Conservation (phyloP, 2,329 filamentous ascomycete genomes). For the Talaromyces piceae region DNA sequence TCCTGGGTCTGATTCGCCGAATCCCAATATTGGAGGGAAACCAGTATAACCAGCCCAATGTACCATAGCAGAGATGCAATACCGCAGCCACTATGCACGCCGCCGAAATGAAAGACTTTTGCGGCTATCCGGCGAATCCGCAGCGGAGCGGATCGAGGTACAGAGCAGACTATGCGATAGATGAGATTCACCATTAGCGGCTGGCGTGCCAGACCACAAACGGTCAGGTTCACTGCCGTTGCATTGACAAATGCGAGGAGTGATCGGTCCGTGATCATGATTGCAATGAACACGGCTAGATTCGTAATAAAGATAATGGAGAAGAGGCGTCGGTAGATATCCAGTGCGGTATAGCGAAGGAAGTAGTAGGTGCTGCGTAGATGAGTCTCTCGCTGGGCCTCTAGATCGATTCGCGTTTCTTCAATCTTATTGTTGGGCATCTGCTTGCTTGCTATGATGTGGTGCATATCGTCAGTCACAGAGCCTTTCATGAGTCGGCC, state of each 20-base stretch:
- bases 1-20: conserved; percentile 5
- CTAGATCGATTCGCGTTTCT: neutral
- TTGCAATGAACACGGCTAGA: conserved; percentile 28
- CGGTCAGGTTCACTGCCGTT: conserved; percentile 40
- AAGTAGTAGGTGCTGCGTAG: conserved; percentile 5
- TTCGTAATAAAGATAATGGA: conserved; percentile 35
- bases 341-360: conserved; percentile 30
- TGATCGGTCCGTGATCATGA: conserved; percentile 27
- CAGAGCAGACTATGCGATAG: conserved; percentile 39
- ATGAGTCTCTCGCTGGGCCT: neutral
- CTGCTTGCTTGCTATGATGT: too few species aligned
- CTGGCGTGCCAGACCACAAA: conserved; percentile 44
- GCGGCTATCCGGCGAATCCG: conserved; percentile 39
- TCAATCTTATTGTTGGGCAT: too few species aligned
- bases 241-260: conserved; percentile 36
- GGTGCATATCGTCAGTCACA: neutral
- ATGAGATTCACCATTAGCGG: conserved; percentile 48
- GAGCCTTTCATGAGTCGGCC: neutral
- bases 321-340: conserved; percentile 39
- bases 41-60: conserved; percentile 27
- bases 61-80: conserved; percentile 45
- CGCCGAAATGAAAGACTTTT: conserved; percentile 49
- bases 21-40: conserved; percentile 28
- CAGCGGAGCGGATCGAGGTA: conserved; percentile 40
- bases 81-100: conserved; percentile 46